Percentiles rank a stretch among this genome's conserved stretches.
Conservation (phyloP, 257 asterid species). For the Solanum ahanhuiri region DNA sequence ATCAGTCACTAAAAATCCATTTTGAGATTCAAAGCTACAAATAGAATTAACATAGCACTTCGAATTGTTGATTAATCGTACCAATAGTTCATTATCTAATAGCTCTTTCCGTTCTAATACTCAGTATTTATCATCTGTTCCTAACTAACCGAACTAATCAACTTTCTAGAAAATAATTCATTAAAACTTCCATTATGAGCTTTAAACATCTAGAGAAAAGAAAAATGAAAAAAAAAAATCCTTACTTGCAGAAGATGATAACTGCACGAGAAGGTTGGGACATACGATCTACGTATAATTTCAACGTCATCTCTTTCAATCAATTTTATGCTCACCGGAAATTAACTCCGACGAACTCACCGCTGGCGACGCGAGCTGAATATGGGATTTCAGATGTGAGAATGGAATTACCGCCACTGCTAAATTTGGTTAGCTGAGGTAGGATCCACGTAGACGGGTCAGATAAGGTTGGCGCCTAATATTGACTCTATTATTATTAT, state of each 20-base stretch:
- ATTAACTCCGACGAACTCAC: not conserved
- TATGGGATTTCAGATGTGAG: not conserved
- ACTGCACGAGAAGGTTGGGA: slow-evolving; percentile 91
- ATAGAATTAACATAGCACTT: not conserved
- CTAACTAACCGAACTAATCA: not conserved
- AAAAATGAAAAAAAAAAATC: not conserved
- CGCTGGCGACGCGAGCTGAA: not conserved
- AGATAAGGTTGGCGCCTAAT: not conserved
- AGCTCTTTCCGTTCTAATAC: not conserved
- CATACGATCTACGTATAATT: slow-evolving; percentile 69
- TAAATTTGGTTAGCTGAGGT: not conserved
- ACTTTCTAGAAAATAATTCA: not conserved
- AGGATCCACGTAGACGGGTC: not conserved
- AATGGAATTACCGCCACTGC: not conserved
- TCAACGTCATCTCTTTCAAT: slow-evolving; percentile 31
- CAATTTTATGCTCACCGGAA: not conserved
- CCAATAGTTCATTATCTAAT: not conserved
- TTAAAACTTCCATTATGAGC: not conserved
- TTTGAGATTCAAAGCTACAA: not conserved
- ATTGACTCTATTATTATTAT: too few relatives aligned
- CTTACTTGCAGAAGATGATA: slow-evolving; percentile 81
- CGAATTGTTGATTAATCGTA: not conserved
- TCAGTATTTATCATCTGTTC: not conserved
- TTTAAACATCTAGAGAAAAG: too few relatives aligned
- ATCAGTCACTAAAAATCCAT: not conserved